Conservation (phyloP, 441 rosid genomes). For the Cnidoscolus chayamansa region DNA sequence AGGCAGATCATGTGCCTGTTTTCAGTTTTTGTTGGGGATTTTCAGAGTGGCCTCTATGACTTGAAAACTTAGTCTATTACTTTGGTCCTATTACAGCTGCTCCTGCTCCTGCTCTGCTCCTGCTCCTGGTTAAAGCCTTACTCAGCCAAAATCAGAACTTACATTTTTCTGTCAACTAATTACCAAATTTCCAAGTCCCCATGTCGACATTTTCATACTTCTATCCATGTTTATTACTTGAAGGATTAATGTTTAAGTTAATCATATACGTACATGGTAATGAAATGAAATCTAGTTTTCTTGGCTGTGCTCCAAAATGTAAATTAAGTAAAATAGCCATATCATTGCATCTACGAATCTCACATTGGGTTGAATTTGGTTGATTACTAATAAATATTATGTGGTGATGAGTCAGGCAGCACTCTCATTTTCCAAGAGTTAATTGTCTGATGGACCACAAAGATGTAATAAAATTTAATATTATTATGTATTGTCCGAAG, state of each 20-base stretch:
- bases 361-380: background rate
- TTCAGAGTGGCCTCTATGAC: constrained; percentile 24
- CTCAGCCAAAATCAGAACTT: background rate
- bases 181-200: background rate
- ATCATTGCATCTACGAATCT: too few relatives aligned
- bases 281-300: too few relatives aligned
- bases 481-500: background rate
- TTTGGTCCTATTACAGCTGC: background rate
- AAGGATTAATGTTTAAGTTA: too few relatives aligned
- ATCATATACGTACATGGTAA: too few relatives aligned
- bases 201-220: background rate
- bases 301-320: too few relatives aligned
- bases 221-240: too few relatives aligned
- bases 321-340: too few relatives aligned
- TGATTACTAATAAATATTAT: background rate
- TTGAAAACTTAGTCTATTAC: background rate
- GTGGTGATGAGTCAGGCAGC: constrained; percentile 25
- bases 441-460: constrained; percentile 32
- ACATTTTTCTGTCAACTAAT: background rate
- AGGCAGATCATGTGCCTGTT: constrained; percentile 34
- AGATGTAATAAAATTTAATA: background rate
- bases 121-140: background rate
- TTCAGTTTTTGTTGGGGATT: constrained; percentile 33
- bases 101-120: background rate
- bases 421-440: constrained; percentile 24